Conservation (phyloP, 208 protist genomes). For the Leptomonas pyrrhocoris region DNA sequence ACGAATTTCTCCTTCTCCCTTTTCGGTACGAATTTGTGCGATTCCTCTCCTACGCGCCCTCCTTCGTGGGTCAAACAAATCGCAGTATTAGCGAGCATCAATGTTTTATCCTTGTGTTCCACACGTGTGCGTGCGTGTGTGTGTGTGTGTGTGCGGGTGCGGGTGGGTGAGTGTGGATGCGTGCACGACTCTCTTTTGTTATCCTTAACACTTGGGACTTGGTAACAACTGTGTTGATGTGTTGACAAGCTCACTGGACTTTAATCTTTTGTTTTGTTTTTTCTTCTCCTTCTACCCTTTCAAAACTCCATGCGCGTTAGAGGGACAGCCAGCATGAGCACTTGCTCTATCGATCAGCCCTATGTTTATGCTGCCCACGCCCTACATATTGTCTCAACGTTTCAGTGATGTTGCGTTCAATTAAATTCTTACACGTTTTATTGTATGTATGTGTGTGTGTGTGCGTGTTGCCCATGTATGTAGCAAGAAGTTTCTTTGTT, state of each 20-base stretch:
- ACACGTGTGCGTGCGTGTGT: not conserved
- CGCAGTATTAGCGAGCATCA: too few species aligned
- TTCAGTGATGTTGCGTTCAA: slow-evolving; percentile 7
- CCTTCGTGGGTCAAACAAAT: too few species aligned
- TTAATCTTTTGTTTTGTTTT: not conserved
- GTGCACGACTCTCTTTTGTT: not conserved
- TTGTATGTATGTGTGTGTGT: too few species aligned
- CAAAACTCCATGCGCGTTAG: slow-evolving; percentile 2
- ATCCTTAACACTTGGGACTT: not conserved
- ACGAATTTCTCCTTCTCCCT: too few species aligned
- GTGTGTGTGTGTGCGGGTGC: too few species aligned
- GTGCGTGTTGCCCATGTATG: not conserved
- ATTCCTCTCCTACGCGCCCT: too few species aligned
- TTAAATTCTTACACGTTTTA: not conserved
- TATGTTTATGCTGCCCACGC: not conserved
- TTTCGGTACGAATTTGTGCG: too few species aligned
- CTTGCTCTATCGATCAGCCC: slow-evolving; percentile 11
- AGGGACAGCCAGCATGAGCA: slow-evolving; percentile 1
- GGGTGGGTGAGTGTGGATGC: not conserved
- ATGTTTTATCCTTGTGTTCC: too few species aligned
- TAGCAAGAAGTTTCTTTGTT: too few species aligned
- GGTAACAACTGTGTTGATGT: slow-evolving; percentile 3
- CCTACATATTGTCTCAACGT: not conserved
- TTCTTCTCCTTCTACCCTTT: not conserved
- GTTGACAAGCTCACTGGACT: not conserved